A percentile compares a stretch with the other conserved stretches of the same genome.
Evolutionary conservation across 2,329 filamentous ascomycete species (phyloP).

Genomic region (Boeremia lycopersici): DNA sequence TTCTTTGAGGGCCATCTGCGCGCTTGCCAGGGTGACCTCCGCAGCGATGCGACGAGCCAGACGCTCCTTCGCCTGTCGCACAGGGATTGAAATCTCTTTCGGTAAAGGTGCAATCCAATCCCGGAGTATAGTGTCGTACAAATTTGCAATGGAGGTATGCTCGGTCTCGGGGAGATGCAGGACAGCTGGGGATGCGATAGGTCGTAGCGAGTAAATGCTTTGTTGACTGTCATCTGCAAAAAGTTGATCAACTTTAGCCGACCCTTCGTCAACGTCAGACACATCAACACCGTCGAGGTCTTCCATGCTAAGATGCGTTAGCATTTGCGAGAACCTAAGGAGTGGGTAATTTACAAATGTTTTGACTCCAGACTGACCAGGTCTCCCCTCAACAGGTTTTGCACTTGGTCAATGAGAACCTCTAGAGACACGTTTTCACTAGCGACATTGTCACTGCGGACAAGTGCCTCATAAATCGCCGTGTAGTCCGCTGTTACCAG

Average conservation of each 20-base stretch:
- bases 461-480: slow-evolving; percentile 24
- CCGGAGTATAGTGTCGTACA: slow-evolving; percentile 43
- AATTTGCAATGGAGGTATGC: slow-evolving; percentile 25
- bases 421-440: slow-evolving; percentile 17
- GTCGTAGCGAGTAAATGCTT: slow-evolving; percentile 5
- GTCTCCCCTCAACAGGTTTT: slow-evolving; percentile 18
- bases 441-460: background rate
- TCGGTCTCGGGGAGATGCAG: slow-evolving; percentile 18
- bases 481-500: slow-evolving; percentile 14
- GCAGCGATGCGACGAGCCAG: slow-evolving; percentile 44
- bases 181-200: slow-evolving; percentile 24
- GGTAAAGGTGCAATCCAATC: slow-evolving; percentile 42
- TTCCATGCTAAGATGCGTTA: slow-evolving; percentile 31
- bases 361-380: slow-evolving; percentile 7
- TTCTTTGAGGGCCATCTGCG: slow-evolving; percentile 16
- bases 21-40: slow-evolving; percentile 47
- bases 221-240: background rate
- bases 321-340: background rate
- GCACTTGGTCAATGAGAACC: slow-evolving; percentile 19
- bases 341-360: slow-evolving; percentile 30
- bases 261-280: slow-evolving; percentile 40
- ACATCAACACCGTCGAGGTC: slow-evolving; percentile 25
- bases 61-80: slow-evolving; percentile 40
- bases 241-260: slow-evolving; percentile 28
- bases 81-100: slow-evolving; percentile 23